These are phyloP conservation scores for Cryptosporidium canis DNA, from an alignment of 169 alveolate genomes.

Conservation along the genomic window DNA sequence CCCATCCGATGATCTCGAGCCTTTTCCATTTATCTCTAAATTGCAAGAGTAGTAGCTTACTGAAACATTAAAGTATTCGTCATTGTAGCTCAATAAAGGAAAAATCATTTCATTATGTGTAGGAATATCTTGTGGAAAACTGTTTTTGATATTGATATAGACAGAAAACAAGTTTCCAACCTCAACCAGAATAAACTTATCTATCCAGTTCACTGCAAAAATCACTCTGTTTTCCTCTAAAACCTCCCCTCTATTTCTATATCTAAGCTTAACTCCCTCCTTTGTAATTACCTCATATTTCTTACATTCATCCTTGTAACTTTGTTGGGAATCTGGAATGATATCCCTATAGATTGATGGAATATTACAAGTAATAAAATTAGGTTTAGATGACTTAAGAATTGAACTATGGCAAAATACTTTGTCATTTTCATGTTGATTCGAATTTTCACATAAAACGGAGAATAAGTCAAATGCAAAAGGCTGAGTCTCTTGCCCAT, in stretches of 20 bases:
- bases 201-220: not conserved
- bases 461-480: not conserved
- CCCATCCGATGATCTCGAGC: not conserved
- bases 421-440: not conserved
- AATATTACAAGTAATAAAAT: not conserved
- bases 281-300: not conserved
- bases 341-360: not conserved
- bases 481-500: not conserved
- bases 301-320: not conserved
- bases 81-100: constrained; percentile 23
- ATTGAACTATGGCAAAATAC: not conserved
- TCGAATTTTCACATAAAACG: not conserved
- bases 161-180: constrained; percentile 4
- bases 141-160: not conserved
- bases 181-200: constrained; percentile 16
- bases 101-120: not conserved
- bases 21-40: not conserved
- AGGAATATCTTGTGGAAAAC: not conserved
- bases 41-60: not conserved
- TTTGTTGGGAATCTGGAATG: not conserved
- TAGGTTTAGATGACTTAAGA: not conserved
- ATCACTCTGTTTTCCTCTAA: not conserved
- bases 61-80: constrained; percentile 11
- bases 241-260: not conserved
- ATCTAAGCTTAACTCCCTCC: not conserved